A percentile compares a stretch with the other conserved stretches of the same genome.
phyloP scores from a whole-genome alignment of 495 filamentous ascomycete species.

The Penicillium steckii region DNA sequence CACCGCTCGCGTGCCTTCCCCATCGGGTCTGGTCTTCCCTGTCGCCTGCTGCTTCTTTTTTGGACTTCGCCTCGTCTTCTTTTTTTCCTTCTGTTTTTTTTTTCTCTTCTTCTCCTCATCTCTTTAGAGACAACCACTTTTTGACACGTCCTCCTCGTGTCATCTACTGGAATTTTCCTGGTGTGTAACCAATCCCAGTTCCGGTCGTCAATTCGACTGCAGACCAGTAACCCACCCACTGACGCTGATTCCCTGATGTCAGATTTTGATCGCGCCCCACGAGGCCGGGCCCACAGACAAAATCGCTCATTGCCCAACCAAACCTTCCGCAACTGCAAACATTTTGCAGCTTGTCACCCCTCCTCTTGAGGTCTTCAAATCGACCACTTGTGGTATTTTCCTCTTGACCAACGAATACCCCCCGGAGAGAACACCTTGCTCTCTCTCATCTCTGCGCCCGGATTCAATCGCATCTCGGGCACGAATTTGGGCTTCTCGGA shows the following conservation, averaged over 20 bases:
- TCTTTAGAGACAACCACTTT: too few species aligned
- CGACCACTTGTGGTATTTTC: conserved; percentile 2
- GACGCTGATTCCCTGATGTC: conserved; percentile 23
- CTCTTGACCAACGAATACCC: conserved; percentile 2
- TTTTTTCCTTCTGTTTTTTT: background rate
- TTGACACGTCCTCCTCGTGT: too few species aligned
- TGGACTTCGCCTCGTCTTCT: background rate
- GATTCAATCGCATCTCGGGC: conserved; percentile 21
- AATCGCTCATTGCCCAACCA: conserved; percentile 29
- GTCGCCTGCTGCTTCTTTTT: background rate
- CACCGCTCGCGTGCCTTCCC: conserved; percentile 19
- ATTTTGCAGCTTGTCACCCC: conserved; percentile 20
- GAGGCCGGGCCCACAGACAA: conserved; percentile 31
- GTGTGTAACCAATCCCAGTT: conserved; percentile 9
- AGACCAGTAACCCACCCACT: background rate
- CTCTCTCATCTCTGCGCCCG: background rate
- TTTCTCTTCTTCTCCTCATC: conserved; percentile 3
- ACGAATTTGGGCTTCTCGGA: conserved; percentile 19
- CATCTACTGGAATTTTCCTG: background rate
- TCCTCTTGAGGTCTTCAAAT: conserved; percentile 14
- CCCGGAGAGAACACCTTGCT: conserved; percentile 8
- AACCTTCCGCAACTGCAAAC: conserved; percentile 17
- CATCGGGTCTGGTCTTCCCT: background rate
- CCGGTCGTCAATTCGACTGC: background rate
- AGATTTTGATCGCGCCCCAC: conserved; percentile 30